Percentiles rank a stretch among this genome's conserved stretches.
phyloP scores from a whole-genome alignment of 148 eudicot species.

The Amaranthus cruentus region DNA sequence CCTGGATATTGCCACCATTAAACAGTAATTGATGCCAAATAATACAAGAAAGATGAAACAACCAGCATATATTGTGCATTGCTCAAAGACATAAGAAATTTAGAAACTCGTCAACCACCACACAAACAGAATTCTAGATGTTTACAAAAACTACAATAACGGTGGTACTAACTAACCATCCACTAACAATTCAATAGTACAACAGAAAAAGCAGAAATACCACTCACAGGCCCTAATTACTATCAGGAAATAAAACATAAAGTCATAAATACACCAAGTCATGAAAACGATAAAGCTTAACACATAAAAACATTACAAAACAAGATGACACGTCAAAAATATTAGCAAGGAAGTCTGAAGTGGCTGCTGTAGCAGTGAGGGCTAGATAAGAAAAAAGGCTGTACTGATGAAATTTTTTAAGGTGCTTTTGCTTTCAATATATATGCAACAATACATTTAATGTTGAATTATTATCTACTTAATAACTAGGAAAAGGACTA shows the following conservation, averaged over 20 bases:
- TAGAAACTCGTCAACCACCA: not conserved
- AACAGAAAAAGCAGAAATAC: not conserved
- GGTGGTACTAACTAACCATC: too few relatives aligned
- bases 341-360: too few relatives aligned
- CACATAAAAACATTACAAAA: not conserved
- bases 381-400: too few relatives aligned
- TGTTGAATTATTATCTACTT: too few relatives aligned
- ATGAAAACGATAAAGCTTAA: not conserved
- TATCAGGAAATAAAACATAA: not conserved
- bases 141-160: not conserved
- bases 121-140: not conserved
- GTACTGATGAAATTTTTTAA: too few relatives aligned
- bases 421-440: too few relatives aligned
- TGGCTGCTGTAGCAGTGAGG: too few relatives aligned
- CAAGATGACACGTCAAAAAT: too few relatives aligned
- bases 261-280: not conserved
- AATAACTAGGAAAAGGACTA: too few relatives aligned
- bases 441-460: too few relatives aligned
- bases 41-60: not conserved
- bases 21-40: constrained; percentile 6
- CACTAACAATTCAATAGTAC: not conserved
- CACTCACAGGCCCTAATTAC: not conserved
- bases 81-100: not conserved
- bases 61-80: not conserved
- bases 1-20: constrained; percentile 38